Base-by-base conservation (phyloP, 2,329 filamentous ascomycete species). In the Calonectria henricotiae region DNA sequence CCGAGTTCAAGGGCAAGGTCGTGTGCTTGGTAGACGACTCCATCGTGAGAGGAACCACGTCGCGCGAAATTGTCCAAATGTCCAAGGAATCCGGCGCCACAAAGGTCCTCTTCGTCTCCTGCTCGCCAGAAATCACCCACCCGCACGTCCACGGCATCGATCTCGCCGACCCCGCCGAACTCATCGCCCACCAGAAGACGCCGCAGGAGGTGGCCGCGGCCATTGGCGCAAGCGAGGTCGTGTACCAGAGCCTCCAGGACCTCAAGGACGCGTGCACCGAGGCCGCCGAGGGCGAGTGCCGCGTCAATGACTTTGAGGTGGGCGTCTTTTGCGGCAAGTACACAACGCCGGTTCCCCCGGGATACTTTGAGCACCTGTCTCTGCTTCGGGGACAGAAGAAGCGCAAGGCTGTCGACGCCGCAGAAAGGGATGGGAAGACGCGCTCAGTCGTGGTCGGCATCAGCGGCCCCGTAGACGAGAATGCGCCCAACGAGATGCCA, bases 261-360 rank as follows among this genome's bases (percentile, higher is more conserved):
- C 86, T 98, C n/a, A 91, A 92, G 79, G 89, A 87, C 47, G 90
- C 94, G 0, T 97, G 94, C 79, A 88, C 90, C 1, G 90, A 94
- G 74, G 87, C 93, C 6, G 90, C 89, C 72, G 88, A 90, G 63
- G 83, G 88, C 67, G 83, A 88, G 71, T 83, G 84, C 25, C 80
- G 80, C 37, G 76, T 88, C 77, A 86, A 86, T 11, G 85, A 92
- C 67, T 97, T 97, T 74, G 95, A 98, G 80, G 92, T 96, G 11
- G 95, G 95, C 64, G 94, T 98, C 13, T 98, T 98, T 85, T 95
- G 92, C 78, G 95, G 95, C 55, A 90, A 90, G 74, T 97, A 97
- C 82, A 87, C 94, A 70, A 98, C 95, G 0, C 90, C 91, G 0
- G 93, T 97, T 2, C 88, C 91, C 2, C 87, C 90, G 9, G 90